Base-by-base conservation (phyloP, 371 early-diverging fungal genomes). In the Encephalitozoon hellem region DNA sequence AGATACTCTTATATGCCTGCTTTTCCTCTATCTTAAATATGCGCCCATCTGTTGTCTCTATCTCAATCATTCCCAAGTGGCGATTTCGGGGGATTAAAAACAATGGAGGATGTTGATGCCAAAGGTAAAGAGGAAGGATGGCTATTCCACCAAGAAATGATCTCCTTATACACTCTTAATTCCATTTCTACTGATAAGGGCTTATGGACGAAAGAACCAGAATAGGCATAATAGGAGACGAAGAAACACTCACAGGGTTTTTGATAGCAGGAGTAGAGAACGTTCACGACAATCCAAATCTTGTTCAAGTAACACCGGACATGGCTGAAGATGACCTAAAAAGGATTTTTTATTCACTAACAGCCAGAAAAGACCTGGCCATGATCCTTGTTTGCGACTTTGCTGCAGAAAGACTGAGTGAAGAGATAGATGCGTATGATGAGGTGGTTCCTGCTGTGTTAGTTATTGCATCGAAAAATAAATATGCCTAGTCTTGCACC, bases 141-240 rank as follows among this genome's bases (percentile, higher is more conserved):
- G 4, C 49, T 8, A 2, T 1, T 2, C 21, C 49, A 21, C 2
- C 21, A 3, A 4, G 21, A 18, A 15, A 12, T 21, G 49, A 21
- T 47, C 49, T 47, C 21, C 21, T 47, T 8, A 21, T 47, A 8
- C 2, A 21, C 18, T 21, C 49, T 47, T 47, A 47, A 47, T 47
- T 47, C 49, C 15, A 21, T 21, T 21, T 47, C 49, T 15, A 18
- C 3, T 5, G n/a, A 12, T 1, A n/a, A 30, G 45, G 51, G 69
- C 51, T 47, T 38, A 70, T 53, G 70, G 39, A 52, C 21, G 38
- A 30, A 26, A 39, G 78, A 55, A 78, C 74, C 21, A 74, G 59
- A 54, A 75, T 84, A 51, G 83, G 76, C 32, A 70, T 84, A 38
- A 68, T 84, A 21, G 82, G 82, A 72, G 83, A 83, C 54, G 82